Base-by-base conservation (phyloP, 805 yeast genomes). In the Saturnispora dispora region DNA sequence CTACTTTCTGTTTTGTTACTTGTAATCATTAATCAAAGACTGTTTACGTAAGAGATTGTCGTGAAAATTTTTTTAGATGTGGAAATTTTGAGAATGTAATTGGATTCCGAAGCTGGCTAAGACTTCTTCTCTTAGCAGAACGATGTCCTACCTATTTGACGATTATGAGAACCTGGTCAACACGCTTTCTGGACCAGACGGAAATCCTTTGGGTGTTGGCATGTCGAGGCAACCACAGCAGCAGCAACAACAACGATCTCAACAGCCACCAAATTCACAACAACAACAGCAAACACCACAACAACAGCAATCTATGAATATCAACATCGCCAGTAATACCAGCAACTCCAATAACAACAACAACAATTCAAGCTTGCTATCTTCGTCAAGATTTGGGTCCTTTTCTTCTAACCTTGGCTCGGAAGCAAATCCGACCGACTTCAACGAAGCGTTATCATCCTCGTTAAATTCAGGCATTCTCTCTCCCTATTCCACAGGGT, bases 401-500 rank as follows among this genome's bases (percentile, higher is more conserved):
- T 48, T 39, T 48, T 51, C 58, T 15, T 58, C 63, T 6, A 55
- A 59, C 9, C 32, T 54, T 17, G 56, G 57, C 10, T 59, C 68
- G 1, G 68, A 65, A 3, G 49, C 64, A 8, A 61, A 63, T 49
- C 62, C 63, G 27, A 59, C 60, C 27, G 69, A 66, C 17, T 50
- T 65, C 13, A 63, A 63, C 47, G 68, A 65, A 52, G 68, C 65
- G 2, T 53, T 60, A 55, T 53, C 57, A 8, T 59, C 63, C 44
- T 60, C 63, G 22, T 55, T 65, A 41, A 59, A 60, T 39, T 63
- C 69, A 2, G 62, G 65, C 0, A 60, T 63, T 4, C 47, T 67
- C 23, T 66, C 71, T 3, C 71, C 71, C 9, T 66, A 65, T 51
- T 65, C 69, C 9, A 57, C 64, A 9, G 71, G 69, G 7, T 68